Evolutionary conservation across 345 rosid genomes (phyloP), one percentile per base, ranked within the genome.

Genomic region (Gossypium thurberi): DNA sequence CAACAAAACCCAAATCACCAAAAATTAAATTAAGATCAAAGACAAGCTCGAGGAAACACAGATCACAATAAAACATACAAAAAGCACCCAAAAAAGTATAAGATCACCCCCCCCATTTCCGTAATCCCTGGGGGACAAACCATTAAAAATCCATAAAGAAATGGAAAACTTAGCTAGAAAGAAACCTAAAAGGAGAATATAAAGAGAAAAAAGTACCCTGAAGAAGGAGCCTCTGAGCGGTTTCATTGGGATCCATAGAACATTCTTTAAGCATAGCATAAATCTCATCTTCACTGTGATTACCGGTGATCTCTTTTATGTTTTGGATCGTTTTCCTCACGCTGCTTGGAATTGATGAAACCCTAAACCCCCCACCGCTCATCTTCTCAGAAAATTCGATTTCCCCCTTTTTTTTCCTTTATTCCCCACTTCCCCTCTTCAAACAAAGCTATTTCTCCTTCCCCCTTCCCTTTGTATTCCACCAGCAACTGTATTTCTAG

Each of bases 241-340:
- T 83, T 84, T 94, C 97, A 64, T 94, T 88, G 67, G 96, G 98
- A 91, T 94, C 91, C 98, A 91, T 91, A 23, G 86, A 84, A 47
- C 98, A 94, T 69, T 91, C 96, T 80, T 78, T 84, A 58, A 94
- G 96, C 94, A 90, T 91, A 82, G 98, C 94, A 75, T 82, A 85
- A 85, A 94, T 91, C 87, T 94, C 98, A 13, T 94, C 98, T 46
- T 94, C 98, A 77, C 89, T 84, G 70, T 91, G 93, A 84, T 86
- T 85, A 26, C 85, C 82, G 56, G 90, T 82, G 87, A 87, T 87
- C 91, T 94, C 98, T 80, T 90, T 88, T 8, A 94, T 77, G 77
- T 74, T 74, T 64, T 85, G 91, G 91, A 94, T 84, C 96, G 55
- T 84, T 83, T 86, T 87, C 84, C 84, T 77, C 57, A 86, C 82